Base-by-base conservation (phyloP, 2,329 filamentous ascomycete genomes). In the Neonectria neomacrospora region DNA sequence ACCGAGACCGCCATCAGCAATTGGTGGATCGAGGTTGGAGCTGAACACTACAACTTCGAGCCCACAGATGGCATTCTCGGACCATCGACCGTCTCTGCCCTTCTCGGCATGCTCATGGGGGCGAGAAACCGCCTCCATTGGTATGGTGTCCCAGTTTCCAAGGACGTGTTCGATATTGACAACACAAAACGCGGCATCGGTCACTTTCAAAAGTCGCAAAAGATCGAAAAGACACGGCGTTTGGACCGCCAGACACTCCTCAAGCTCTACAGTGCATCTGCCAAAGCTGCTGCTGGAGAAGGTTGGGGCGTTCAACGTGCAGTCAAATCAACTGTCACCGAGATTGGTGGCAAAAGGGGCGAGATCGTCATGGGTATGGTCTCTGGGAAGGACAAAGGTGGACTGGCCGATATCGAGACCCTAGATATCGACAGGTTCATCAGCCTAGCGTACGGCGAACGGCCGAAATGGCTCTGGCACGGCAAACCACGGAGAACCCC, bases 321-420 rank as follows among this genome's bases (percentile, higher is more conserved):
- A 18, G 93, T 99, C 72, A 98, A 98, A 76, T 97, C 93, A 3
- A 97, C 95, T 0, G 92, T 98, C 50, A 94, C 92, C 18, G 96
- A 97, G 78, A 88, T 99, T 41, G 93, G 93, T 69, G 95, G 96
- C 14, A 97, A 97, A 76, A 91, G 95, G 56, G 94, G 94, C 51
- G 95, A 97, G 77, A 92, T 97, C 80, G 91, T 97, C 50, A 93
- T 97, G 83, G 94, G 93, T n/a, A 96, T 97, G 83, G 94, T 97
- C 6, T 91, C 90, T 41, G 89, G 91, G 26, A 89, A 91, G 51
- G 94, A 97, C 71, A 96, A 96, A 78, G 93, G 90, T 59, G 93
- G 93, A 3, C 94, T 98, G 68, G 91, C 92, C 4, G 95, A 97
- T 71, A 90, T 97, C 37, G 96, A 99, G 79, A 98, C 94, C 1